Percentiles rank a stretch among this genome's conserved stretches.
phyloP scores from a whole-genome alignment of 2,329 filamentous ascomycete genomes.

The Cladobotryum protrusum region DNA sequence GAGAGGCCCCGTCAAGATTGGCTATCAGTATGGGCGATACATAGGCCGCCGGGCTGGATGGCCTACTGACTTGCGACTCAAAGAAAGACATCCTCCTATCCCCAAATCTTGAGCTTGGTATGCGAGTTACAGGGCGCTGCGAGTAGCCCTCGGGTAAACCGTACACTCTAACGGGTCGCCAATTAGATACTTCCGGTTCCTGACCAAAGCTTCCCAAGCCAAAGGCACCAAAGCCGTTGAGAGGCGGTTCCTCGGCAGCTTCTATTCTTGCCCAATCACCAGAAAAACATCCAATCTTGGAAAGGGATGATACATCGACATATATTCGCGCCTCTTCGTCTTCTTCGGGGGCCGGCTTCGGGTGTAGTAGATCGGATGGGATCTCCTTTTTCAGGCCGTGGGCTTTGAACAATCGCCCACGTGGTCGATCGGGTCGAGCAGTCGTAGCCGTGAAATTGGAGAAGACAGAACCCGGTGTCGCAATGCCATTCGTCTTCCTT shows the following conservation, averaged over 20 bases:
- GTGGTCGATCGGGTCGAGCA: constrained; percentile 63
- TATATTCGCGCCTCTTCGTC: constrained; percentile 88
- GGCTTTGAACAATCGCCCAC: constrained; percentile 76
- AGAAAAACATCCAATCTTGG: constrained; percentile 91
- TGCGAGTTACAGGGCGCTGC: constrained; percentile 53
- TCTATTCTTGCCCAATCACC: constrained; percentile 94
- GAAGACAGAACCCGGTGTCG: constrained; percentile 81
- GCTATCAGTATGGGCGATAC: constrained; percentile 81
- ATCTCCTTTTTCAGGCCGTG: constrained; percentile 69
- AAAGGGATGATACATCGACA: constrained; percentile 78
- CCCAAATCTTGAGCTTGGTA: constrained; percentile 48
- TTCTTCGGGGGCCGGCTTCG: constrained; percentile 67
- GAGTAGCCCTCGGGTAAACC: constrained; percentile 74
- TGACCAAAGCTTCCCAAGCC: constrained; percentile 57
- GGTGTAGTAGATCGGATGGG: constrained; percentile 73
- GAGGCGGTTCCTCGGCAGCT: constrained; percentile 64
- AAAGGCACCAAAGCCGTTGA: constrained; percentile 59
- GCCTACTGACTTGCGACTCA: constrained; percentile 60
- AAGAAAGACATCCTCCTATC: constrained; percentile 56
- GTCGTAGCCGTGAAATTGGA: constrained; percentile 84
- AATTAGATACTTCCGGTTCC: constrained; percentile 56
- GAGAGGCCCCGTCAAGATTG: constrained; percentile 73
- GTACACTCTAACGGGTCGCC: constrained; percentile 83
- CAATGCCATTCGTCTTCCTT: constrained; percentile 61
- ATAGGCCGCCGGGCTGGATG: constrained; percentile 57